Evolutionary conservation across 2,329 filamentous ascomycete genomes (phyloP), one percentile per base, ranked within the genome.

Genomic region (Microdochium bolleyi): DNA sequence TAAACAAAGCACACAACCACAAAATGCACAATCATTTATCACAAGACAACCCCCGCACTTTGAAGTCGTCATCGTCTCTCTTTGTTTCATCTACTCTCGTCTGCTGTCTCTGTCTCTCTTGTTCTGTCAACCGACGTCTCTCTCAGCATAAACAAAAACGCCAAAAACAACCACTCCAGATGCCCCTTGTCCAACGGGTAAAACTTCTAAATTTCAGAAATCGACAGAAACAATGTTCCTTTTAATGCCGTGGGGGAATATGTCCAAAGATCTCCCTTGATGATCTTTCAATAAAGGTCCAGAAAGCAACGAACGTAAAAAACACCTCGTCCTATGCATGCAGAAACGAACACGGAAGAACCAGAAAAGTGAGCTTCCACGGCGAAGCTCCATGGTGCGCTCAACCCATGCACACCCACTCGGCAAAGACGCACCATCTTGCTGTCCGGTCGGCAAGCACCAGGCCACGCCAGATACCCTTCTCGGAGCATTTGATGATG

Each of bases 341-440:
- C 41, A 46, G 41, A 46, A 46, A 46, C 8, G 7, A 22, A 24
- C 5, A 16, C 4, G 3, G 3, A 24, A 46, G n/a, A 21, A 11
- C 16, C 9, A 46, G 22, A 16, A 13, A 46, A 21, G 7, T 11
- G 14, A 46, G 19, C 41, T 11, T 22, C 8, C 3, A 10, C 21
- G 22, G n/a, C 7, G 13, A 16, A 46, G n/a, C 34, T 14, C 34
- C 34, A 16, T 4, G 41, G 5, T 4, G 19, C 11, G 22, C 49
- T 52, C 50, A 61, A 41, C 61, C 60, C 32, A 74, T 67, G 62
- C 85, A 88, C 56, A 82, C 74, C 89, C 89, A 95, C 73, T 95
- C 89, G 0, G 88, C 88, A 75, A 94, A 94, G n/a, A 95, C 89
- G 64, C 89, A 94, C 89, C 89, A 95, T 60, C 89, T 77, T 48